phyloP scores from a whole-genome alignment of 768 basidiomycete species.

The Chalciporus pseudorubinellus region DNA sequence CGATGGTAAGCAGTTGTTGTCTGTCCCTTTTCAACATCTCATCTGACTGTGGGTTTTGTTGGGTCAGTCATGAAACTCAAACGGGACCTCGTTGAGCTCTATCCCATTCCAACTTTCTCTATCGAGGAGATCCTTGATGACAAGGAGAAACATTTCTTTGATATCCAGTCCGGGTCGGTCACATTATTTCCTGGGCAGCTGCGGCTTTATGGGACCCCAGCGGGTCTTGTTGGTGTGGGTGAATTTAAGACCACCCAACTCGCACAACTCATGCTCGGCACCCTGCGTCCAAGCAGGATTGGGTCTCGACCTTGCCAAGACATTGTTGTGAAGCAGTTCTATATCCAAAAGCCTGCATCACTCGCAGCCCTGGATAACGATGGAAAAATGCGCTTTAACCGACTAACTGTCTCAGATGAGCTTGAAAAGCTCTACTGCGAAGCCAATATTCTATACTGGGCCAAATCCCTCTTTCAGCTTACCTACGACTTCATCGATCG shows the following conservation, averaged over 20 bases:
- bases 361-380: background rate
- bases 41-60: too few relatives aligned
- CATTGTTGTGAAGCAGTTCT: slow-evolving; percentile 1
- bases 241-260: slow-evolving; percentile 9
- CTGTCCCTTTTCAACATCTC: too few relatives aligned
- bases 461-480: slow-evolving; percentile 1
- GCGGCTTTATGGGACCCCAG: background rate
- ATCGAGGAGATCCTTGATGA: too few relatives aligned
- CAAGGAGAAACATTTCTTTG: too few relatives aligned
- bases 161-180: too few relatives aligned
- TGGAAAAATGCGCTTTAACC: background rate
- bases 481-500: slow-evolving; percentile 7
- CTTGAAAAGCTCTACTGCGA: slow-evolving; percentile 4
- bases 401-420: background rate
- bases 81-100: too few relatives aligned
- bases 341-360: background rate
- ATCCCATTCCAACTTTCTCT: too few relatives aligned
- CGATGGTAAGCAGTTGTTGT: too few relatives aligned
- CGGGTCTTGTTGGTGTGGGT: background rate
- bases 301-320: background rate
- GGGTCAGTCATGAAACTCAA: too few relatives aligned
- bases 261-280: background rate
- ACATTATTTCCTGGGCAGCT: background rate
- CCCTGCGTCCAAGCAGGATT: background rate
- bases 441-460: slow-evolving; percentile 12